Evolutionary conservation across 2,329 filamentous ascomycete species (phyloP), one percentile per base, ranked within the genome.

Genomic region (Sphaerulina musiva): DNA sequence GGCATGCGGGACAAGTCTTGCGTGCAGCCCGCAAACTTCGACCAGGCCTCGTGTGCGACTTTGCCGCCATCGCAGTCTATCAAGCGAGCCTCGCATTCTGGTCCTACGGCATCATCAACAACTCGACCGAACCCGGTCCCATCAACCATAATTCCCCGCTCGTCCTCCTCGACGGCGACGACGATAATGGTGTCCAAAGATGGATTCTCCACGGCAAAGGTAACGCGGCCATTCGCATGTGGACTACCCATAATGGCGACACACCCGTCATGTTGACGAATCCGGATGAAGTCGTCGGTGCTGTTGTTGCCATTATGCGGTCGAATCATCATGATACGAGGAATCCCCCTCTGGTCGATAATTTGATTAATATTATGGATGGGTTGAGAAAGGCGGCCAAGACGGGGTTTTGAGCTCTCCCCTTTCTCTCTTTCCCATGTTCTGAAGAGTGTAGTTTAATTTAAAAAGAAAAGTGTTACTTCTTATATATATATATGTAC

Each of bases 41-140:
- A 26, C 60, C 62, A n/a, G 66, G 67, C 8, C 59, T 69, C 8
- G 66, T 70, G 23, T 68, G 67, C 52, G 82, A 85, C 58, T 87
- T 88, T 65, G 80, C 82, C 57, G 83, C 84, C 0, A 80, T 88
- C 6, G 82, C 80, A 0, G 77, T 87, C 0, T 86, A 87, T 64
- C 85, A 88, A 64, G 84, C 83, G 3, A 77, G 79, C 10, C 72
- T 89, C 4, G 80, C 81, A 0, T 72, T 89, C 40, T 89, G 86
- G 86, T 79, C 80, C 0, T 87, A 85, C 60, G 83, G 84, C 0
- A 79, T 87, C 46, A 68, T 75, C 48, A 71, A 69, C 11, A 69
- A 70, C 26, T 58, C 64, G 1, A 65, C 63, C 7, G 66, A 68
- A 41, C 62, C 62, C 0, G 74, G 84, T 5, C 75, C 72, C 17